Percentiles rank a stretch among this genome's conserved stretches.
These are phyloP conservation scores for Sphaerulina musiva DNA, from an alignment of 2,329 filamentous ascomycete species.

Conservation along the genomic window DNA sequence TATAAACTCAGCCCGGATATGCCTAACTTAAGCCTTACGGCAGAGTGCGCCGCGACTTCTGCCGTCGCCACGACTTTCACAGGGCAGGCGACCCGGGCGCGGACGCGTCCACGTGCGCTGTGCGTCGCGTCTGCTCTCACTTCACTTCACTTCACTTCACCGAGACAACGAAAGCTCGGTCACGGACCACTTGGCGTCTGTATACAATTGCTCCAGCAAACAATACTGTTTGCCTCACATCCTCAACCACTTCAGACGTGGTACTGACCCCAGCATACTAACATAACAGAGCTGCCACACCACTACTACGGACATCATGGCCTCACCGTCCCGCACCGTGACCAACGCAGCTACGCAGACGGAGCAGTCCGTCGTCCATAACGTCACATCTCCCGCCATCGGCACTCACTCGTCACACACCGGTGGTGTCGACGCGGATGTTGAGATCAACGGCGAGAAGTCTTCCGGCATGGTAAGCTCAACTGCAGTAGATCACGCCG, in stretches of 20 bases:
- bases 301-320: not conserved
- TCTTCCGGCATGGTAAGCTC: not conserved
- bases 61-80: too few species aligned
- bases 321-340: not conserved
- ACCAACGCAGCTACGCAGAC: not conserved
- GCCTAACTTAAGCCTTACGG: too few species aligned
- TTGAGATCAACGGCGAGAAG: not conserved
- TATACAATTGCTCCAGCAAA: constrained; percentile 1
- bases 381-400: not conserved
- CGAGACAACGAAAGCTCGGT: not conserved
- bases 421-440: not conserved
- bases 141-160: not conserved
- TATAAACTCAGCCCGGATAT: too few species aligned
- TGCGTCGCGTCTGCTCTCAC: not conserved
- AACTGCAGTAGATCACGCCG: not conserved
- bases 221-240: not conserved
- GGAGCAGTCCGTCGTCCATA: not conserved
- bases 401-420: not conserved
- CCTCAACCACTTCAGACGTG: constrained; percentile 2
- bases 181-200: not conserved
- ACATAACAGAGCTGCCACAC: not conserved
- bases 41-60: too few species aligned
- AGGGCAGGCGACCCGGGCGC: too few species aligned
- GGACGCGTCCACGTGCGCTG: not conserved
- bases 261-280: constrained; percentile 5